Evolutionary conservation across 768 basidiomycete genomes (phyloP).

Genomic region (Vararia minispora): DNA sequence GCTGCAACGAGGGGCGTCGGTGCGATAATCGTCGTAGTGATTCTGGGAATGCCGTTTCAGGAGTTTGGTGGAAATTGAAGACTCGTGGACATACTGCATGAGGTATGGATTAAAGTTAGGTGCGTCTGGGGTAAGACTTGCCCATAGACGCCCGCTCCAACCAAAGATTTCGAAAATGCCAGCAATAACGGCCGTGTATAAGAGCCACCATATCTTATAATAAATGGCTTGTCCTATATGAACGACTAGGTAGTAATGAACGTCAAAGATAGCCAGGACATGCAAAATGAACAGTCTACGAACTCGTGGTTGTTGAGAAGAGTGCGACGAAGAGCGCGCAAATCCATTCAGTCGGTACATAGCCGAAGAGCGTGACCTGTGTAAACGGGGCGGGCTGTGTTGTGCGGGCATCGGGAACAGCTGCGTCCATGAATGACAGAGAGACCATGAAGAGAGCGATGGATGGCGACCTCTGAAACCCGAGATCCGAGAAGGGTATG

Average conservation of each 20-base stretch:
- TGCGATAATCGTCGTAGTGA: constrained; percentile 40
- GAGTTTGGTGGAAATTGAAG: background rate
- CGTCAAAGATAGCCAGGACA: background rate
- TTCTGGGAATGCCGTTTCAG: constrained; percentile 21
- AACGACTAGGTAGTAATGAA: background rate
- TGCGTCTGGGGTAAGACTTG: constrained; percentile 5
- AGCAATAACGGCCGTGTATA: constrained; percentile 8
- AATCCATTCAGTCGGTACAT: constrained; percentile 26
- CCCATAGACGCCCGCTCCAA: constrained; percentile 10
- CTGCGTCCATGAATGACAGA: too few species aligned
- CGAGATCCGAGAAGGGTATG: too few species aligned
- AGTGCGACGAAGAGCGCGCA: constrained; percentile 25
- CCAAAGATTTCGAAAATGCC: constrained; percentile 8
- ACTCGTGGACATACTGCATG: constrained; percentile 12
- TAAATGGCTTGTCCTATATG: constrained; percentile 14
- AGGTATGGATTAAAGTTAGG: constrained; percentile 3
- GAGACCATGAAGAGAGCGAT: too few species aligned
- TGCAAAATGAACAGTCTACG: background rate
- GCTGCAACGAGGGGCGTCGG: constrained; percentile 49
- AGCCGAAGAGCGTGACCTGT: too few species aligned
- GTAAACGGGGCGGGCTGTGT: too few species aligned
- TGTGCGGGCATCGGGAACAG: too few species aligned
- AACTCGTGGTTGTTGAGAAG: constrained; percentile 22
- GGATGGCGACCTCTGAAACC: too few species aligned
- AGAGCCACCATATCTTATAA: constrained; percentile 19